Base-by-base conservation (phyloP, 2,329 filamentous ascomycete species). In the Xylaria sp. region DNA sequence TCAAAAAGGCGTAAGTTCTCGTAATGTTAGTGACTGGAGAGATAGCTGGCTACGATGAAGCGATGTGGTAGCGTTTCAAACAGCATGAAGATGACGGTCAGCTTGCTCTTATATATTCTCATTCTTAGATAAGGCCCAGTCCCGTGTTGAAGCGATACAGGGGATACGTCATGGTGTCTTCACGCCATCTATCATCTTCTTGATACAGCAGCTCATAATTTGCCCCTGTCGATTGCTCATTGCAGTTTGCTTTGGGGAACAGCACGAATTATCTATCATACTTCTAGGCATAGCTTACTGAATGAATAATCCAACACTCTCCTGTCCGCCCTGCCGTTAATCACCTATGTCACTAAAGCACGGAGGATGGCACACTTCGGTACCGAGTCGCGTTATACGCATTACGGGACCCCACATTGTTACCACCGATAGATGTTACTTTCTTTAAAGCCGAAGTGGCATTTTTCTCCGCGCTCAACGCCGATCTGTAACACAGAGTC, bases 21-120 rank as follows among this genome's bases (percentile, higher is more conserved):
- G n/a, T 23, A 51, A 39, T 54, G 9, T n/a, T 44, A 28, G 13
- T 18, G 3, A 20, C 13, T 46, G 44, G 32, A n/a, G 51, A 48
- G 52, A 34, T 41, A 34, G 4, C 28, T 18, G 1, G 7, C 13
- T 66, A n/a, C 6, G 18, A 25, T 12, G 41, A 2, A 48, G 12
- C 6, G 15, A 37, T 37, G 32, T 37, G 52, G 8, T 41, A 32
- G 32, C 18, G 5, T 4, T 56, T 56, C 10, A 8, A 32, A 34
- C 20, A 54, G 13, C 6, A 61, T 7, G 13, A 56, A 57, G 32
- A 48, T 15, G 32, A 62, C 20, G 34, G 15, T 15, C 32, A 18
- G 46, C 25, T 28, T 18, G 39, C 25, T n/a, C 23, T 63, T 66
- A 66, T 69, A 66, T 54, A 59, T 23, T 18, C 7, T 66, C 52